phyloP scores from a whole-genome alignment of 495 filamentous ascomycete genomes.

The Penicillium odoratum region DNA sequence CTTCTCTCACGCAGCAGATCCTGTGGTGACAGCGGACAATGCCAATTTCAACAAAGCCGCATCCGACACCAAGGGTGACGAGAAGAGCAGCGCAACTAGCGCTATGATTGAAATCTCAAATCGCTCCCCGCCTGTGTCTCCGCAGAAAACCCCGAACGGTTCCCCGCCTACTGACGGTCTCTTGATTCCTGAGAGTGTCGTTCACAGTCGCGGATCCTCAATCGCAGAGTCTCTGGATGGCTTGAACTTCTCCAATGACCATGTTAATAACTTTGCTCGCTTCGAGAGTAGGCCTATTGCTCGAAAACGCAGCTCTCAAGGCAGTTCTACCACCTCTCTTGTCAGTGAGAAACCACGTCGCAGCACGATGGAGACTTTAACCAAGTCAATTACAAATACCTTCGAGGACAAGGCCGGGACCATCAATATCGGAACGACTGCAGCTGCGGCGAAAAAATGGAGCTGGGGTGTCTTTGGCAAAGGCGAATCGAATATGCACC shows the following conservation, averaged over 20 bases:
- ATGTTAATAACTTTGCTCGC: slow-evolving; percentile 27
- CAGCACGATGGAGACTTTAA: slow-evolving; percentile 45
- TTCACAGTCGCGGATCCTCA: slow-evolving; percentile 35
- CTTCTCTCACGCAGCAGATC: slow-evolving; percentile 62
- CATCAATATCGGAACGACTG: slow-evolving; percentile 67
- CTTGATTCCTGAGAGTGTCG: slow-evolving; percentile 23
- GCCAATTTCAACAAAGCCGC: slow-evolving; percentile 59
- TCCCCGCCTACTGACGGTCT: slow-evolving; percentile 49
- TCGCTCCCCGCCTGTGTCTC: slow-evolving; percentile 59
- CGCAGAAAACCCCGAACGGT: slow-evolving; percentile 49
- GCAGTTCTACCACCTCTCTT: slow-evolving; percentile 32
- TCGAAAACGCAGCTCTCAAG: slow-evolving; percentile 32
- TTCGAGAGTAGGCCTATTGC: slow-evolving; percentile 27
- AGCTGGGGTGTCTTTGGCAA: slow-evolving; percentile 69
- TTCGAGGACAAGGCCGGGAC: slow-evolving; percentile 40
- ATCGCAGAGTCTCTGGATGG: slow-evolving; percentile 36
- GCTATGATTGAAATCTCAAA: slow-evolving; percentile 66
- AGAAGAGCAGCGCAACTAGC: slow-evolving; percentile 58
- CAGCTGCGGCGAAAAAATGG: slow-evolving; percentile 84
- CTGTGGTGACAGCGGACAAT: slow-evolving; percentile 62
- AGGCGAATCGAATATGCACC: slow-evolving; percentile 37
- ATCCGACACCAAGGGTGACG: slow-evolving; percentile 35
- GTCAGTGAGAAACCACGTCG: slow-evolving; percentile 35
- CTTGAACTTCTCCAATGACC: slow-evolving; percentile 18
- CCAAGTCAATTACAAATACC: slow-evolving; percentile 32